A percentile compares a stretch with the other conserved stretches of the same genome.
These are phyloP conservation scores for Penicillium sp. DNA, from an alignment of 2,329 filamentous ascomycete genomes.

Conservation along the genomic window DNA sequence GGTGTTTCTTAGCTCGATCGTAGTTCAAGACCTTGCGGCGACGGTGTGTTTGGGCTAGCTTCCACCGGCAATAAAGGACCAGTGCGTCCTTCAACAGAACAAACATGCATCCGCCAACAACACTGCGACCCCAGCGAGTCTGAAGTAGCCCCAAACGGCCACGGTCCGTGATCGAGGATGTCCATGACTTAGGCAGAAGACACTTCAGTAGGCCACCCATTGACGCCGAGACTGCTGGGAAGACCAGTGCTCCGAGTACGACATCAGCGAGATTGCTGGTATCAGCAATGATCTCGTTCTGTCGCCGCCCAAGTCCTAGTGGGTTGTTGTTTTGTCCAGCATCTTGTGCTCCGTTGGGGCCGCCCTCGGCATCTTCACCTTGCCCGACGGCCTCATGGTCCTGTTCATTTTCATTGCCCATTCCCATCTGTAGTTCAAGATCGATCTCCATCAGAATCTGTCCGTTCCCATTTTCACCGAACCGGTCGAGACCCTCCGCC, in stretches of 20 bases:
- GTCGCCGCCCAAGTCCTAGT: slow-evolving; percentile 37
- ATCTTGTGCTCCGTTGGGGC: slow-evolving; percentile 26
- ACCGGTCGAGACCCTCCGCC: slow-evolving; percentile 27
- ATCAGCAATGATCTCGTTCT: slow-evolving; percentile 52
- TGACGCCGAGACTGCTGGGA: slow-evolving; percentile 75
- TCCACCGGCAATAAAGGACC: slow-evolving; percentile 57
- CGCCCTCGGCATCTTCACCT: slow-evolving; percentile 23
- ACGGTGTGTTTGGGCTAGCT: slow-evolving; percentile 47
- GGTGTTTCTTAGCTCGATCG: slow-evolving; percentile 41
- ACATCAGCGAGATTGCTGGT: slow-evolving; percentile 57
- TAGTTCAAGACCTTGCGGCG: slow-evolving; percentile 49
- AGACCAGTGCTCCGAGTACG: slow-evolving; percentile 68
- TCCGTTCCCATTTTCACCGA: slow-evolving; percentile 35
- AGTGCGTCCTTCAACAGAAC: slow-evolving; percentile 74
- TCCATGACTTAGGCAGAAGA: slow-evolving; percentile 67
- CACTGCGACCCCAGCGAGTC: slow-evolving; percentile 80
- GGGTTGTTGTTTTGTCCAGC: slow-evolving; percentile 24
- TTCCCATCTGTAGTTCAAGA: slow-evolving; percentile 51
- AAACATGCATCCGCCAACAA: slow-evolving; percentile 84
- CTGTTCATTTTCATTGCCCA: slow-evolving; percentile 45
- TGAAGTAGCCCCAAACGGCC: slow-evolving; percentile 68
- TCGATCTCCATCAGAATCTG: slow-evolving; percentile 50
- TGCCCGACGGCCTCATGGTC: slow-evolving; percentile 25
- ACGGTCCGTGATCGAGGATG: slow-evolving; percentile 36
- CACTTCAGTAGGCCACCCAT: slow-evolving; percentile 73